Evolutionary conservation across 176 grass and related monocot species (phyloP), one percentile per base, ranked within the genome.

Genomic region (Carex parvula): DNA sequence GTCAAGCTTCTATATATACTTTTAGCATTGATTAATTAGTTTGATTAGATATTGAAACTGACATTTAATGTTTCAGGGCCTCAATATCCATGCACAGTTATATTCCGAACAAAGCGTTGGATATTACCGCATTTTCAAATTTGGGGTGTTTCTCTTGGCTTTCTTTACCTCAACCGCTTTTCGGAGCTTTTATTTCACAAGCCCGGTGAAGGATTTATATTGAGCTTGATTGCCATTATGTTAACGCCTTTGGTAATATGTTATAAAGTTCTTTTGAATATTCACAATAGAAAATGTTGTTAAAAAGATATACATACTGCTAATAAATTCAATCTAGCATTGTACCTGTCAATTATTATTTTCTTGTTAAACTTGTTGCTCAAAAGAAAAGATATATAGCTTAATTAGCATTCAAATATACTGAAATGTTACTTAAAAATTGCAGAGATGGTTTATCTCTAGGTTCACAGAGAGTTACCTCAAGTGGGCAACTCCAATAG

Each of bases 381-480:
- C 29, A 37, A 37, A 35, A 7, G 17, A 14, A 68, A 37, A 68
- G 24, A 37, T 39, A 39, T 39, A 39, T 67, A 67, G 11, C 64
- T 67, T 67, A 15, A 37, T 37, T 37, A 53, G 8, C 15, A 41
- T 50, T 72, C 17, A 41, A n/a, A 60, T 81, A 44, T 44, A 62
- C 57, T 81, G 16, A 62, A 20, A 15, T 8, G 3, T 50, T 74
- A 4, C 42, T 41, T 20, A 24, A 74, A 74, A 82, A 64, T 64
- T 82, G 56, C 77, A 90, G 89, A 84, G 46, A 77, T 90, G 85
- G 82, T 22, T 87, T 12, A 64, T 90, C 0, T 85, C 82, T 56
- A 82, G 74, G 79, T 75, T 87, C 41, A 10, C 30, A 0, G 85
- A 90, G 50, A 82, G 67, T 29, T 84, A 90, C 66, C 79, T 81